A percentile compares a stretch with the other conserved stretches of the same genome.
Evolutionary conservation across 345 rosid genomes (phyloP).

Genomic region (Litchi chinensis): DNA sequence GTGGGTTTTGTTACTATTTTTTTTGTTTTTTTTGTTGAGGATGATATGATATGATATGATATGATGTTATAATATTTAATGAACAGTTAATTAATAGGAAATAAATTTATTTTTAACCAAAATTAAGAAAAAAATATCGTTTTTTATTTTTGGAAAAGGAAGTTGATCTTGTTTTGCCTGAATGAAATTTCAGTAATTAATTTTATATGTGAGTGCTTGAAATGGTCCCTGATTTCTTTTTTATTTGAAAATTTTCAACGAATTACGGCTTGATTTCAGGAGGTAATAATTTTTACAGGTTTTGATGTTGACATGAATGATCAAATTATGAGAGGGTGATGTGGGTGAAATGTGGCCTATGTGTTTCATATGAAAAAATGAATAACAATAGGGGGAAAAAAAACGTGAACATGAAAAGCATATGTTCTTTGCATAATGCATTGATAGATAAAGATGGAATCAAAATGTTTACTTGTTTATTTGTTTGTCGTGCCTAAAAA

Average conservation of each 20-base stretch:
- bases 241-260: not conserved
- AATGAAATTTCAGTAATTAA: no score
- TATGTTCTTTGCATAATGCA: not conserved
- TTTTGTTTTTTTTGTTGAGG: not conserved
- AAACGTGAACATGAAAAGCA: not conserved
- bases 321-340: not conserved
- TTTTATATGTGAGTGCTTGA: no score
- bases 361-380: not conserved
- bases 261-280: conserved; percentile 1
- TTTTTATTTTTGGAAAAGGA: no score
- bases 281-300: not conserved
- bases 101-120: no score
- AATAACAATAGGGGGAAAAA: not conserved
- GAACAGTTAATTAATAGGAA: no score
- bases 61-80: not conserved
- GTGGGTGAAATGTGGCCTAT: not conserved
- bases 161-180: no score
- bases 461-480: not conserved
- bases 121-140: no score
- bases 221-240: not conserved
- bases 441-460: not conserved
- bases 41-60: not conserved
- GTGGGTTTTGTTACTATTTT: not conserved
- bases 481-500: no score
- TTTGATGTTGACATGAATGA: not conserved